Conservation (phyloP, 768 basidiomycete genomes). For the Rhizopogon vulgaris region DNA sequence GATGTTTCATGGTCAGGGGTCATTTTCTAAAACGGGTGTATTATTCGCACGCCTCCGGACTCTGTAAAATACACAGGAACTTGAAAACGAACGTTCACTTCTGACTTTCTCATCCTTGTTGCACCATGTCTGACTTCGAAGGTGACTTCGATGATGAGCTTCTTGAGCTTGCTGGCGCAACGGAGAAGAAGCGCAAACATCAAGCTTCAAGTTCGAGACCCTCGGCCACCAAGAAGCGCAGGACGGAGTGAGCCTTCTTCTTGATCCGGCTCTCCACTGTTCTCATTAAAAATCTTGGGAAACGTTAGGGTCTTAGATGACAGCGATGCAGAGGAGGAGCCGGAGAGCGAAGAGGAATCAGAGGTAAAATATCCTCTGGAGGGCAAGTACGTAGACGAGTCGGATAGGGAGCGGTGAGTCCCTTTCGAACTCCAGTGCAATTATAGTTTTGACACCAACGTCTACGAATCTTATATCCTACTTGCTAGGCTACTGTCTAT, state of each 20-base stretch:
- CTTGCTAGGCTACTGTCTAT: conserved; percentile 61
- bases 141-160: conserved; percentile 63
- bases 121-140: conserved; percentile 44
- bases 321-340: conserved; percentile 43
- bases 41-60: too few species aligned
- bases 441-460: conserved; percentile 19
- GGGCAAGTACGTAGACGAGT: conserved; percentile 83
- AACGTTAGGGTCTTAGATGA: conserved; percentile 37
- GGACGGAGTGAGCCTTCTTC: conserved; percentile 54
- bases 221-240: conserved; percentile 58
- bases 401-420: conserved; percentile 74
- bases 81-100: background rate
- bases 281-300: conserved; percentile 3
- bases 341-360: conserved; percentile 61
- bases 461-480: conserved; percentile 5
- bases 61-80: too few species aligned
- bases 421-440: conserved; percentile 17
- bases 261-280: background rate
- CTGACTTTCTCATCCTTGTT: background rate
- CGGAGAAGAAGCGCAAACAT: conserved; percentile 60
- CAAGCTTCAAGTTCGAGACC: conserved; percentile 39
- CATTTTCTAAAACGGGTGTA: too few species aligned
- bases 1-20: too few species aligned
- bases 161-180: conserved; percentile 71
- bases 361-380: conserved; percentile 79